Evolutionary conservation across 306 rosid species (phyloP).

Genomic region (Canavalia ensiformis): DNA sequence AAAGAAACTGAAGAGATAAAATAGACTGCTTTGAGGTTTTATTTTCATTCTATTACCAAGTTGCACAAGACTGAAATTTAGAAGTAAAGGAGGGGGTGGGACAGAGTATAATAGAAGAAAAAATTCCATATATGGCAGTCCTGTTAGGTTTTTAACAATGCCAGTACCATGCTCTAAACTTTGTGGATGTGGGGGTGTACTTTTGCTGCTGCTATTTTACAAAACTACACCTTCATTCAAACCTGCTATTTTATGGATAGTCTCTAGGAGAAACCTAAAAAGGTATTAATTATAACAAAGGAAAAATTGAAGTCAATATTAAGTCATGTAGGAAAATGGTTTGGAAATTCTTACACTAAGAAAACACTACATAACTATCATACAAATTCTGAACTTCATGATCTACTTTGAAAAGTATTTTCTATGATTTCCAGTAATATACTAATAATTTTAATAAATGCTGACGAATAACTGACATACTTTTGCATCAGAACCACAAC

Average conservation of each 20-base stretch:
- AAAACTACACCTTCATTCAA: constrained; percentile 9
- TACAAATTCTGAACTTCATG: not conserved
- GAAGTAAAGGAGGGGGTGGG: not conserved
- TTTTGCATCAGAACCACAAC: not conserved
- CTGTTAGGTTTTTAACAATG: not conserved
- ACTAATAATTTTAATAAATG: not conserved
- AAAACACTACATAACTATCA: not conserved
- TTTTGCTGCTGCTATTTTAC: not conserved
- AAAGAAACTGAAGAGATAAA: not conserved
- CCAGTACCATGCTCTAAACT: constrained; percentile 9
- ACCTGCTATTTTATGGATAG: not conserved
- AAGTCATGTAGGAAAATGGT: not conserved
- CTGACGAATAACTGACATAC: constrained; percentile 11
- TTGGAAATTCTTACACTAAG: not conserved
- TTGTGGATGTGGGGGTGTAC: constrained; percentile 1
- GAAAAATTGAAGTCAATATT: not conserved
- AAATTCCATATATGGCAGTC: not conserved
- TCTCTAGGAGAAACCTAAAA: constrained; percentile 27
- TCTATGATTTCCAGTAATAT: constrained; percentile 19
- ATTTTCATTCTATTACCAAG: not conserved
- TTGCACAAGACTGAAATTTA: not conserved
- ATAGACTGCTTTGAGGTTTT: not conserved
- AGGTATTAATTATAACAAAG: not conserved
- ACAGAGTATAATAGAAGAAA: not conserved
- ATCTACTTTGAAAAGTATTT: constrained; percentile 5